Conservation (phyloP, 83 land plant genomes). For the Thuja plicata region DNA sequence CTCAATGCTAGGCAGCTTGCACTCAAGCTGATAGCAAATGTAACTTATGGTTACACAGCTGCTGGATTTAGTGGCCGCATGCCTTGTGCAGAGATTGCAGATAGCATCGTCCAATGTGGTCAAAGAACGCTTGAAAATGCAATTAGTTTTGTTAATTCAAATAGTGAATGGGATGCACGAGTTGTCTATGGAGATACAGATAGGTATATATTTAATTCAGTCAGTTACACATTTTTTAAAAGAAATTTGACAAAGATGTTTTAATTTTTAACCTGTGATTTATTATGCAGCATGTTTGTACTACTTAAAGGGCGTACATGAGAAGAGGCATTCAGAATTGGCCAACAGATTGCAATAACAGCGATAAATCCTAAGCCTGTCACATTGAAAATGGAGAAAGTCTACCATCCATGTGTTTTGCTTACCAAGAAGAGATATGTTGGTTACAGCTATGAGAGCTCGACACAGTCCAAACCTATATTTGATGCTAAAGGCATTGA, state of each 20-base stretch:
- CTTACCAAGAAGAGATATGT: slow-evolving; percentile 97
- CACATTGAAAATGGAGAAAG: slow-evolving; percentile 92
- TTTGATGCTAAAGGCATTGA: slow-evolving; percentile 99
- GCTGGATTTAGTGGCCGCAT: slow-evolving; percentile 99
- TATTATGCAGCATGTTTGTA: slow-evolving; percentile 84
- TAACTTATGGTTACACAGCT: slow-evolving; percentile 98
- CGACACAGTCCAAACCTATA: slow-evolving; percentile 58
- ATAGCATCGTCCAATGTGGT: slow-evolving; percentile 98
- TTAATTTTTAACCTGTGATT: not conserved
- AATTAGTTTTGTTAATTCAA: slow-evolving; percentile 74
- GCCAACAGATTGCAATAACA: slow-evolving; percentile 88
- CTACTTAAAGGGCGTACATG: slow-evolving; percentile 78
- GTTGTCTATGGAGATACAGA: slow-evolving; percentile 99
- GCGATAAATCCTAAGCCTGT: slow-evolving; percentile 92
- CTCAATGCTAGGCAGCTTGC: slow-evolving; percentile 95
- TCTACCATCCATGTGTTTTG: slow-evolving; percentile 88
- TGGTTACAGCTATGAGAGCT: slow-evolving; percentile 91
- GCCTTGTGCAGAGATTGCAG: slow-evolving; percentile 99
- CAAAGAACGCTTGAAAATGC: slow-evolving; percentile 89
- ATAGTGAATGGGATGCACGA: slow-evolving; percentile 80
- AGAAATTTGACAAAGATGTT: not conserved
- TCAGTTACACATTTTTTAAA: not conserved
- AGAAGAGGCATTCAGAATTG: slow-evolving; percentile 80
- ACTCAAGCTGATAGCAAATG: slow-evolving; percentile 95
- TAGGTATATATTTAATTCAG: slow-evolving; percentile 49